Evolutionary conservation across 768 basidiomycete genomes (phyloP).

Genomic region (Leucocoprinus birnbaumii): DNA sequence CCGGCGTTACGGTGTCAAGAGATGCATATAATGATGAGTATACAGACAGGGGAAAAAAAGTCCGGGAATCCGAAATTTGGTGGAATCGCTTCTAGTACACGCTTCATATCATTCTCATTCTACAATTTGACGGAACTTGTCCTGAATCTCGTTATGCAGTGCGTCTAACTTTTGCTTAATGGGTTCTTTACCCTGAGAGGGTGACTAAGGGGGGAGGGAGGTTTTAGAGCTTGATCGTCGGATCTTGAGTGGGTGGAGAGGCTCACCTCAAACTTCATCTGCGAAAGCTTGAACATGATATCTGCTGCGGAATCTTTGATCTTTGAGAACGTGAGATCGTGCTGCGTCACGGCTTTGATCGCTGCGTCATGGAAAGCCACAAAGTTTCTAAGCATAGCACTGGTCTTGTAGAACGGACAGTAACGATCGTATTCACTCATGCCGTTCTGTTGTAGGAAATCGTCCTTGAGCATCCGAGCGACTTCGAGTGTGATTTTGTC

Average conservation of each 20-base stretch:
- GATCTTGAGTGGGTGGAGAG: background rate
- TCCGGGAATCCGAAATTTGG: background rate
- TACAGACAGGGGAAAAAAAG: background rate
- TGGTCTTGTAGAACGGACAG: slow-evolving; percentile 99
- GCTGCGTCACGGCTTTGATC: slow-evolving; percentile 77
- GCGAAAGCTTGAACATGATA: slow-evolving; percentile 94
- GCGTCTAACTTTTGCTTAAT: slow-evolving; percentile 82
- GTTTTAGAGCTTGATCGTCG: background rate
- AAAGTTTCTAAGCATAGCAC: slow-evolving; percentile 92
- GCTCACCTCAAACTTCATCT: slow-evolving; percentile 97
- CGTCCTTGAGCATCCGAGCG: slow-evolving; percentile 95
- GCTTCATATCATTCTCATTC: slow-evolving; percentile 46
- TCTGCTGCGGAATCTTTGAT: slow-evolving; percentile 87
- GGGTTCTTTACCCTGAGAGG: slow-evolving; percentile 84
- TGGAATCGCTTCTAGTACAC: background rate
- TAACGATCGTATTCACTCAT: slow-evolving; percentile 97
- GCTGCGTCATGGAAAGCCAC: slow-evolving; percentile 94
- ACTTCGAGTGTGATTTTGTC: slow-evolving; percentile 99
- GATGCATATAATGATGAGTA: background rate
- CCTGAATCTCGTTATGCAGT: slow-evolving; percentile 83
- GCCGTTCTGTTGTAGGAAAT: slow-evolving; percentile 97
- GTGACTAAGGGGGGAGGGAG: slow-evolving; percentile 51
- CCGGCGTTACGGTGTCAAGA: background rate
- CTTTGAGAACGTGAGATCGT: slow-evolving; percentile 80
- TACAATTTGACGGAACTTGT: slow-evolving; percentile 85